These are phyloP conservation scores for Yarrowia sp. DNA, from an alignment of 805 yeast species.

Conservation along the genomic window DNA sequence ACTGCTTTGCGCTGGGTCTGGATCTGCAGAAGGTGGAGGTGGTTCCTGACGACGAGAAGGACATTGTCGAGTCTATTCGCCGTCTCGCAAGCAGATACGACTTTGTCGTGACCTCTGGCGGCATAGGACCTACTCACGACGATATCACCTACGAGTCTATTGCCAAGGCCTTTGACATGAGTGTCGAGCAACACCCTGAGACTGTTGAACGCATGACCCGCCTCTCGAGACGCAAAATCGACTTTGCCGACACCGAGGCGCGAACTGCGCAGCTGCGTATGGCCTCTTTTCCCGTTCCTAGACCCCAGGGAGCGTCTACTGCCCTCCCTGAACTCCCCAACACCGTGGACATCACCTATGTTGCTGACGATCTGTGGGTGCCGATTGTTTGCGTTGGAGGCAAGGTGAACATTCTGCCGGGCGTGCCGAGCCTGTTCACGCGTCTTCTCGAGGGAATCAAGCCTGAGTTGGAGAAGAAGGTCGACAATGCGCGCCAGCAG, in stretches of 20 bases:
- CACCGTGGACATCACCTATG: slow-evolving; percentile 40
- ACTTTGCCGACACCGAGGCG: slow-evolving; percentile 44
- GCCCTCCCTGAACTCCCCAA: slow-evolving; percentile 6
- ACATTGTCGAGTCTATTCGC: slow-evolving; percentile 55
- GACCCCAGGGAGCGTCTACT: slow-evolving; percentile 25
- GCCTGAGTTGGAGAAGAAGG: slow-evolving; percentile 41
- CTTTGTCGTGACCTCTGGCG: slow-evolving; percentile 68
- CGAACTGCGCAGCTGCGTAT: slow-evolving; percentile 64
- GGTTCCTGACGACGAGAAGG: slow-evolving; percentile 72
- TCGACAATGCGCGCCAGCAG: slow-evolving; percentile 41
- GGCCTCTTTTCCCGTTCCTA: slow-evolving; percentile 66
- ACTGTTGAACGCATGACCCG: slow-evolving; percentile 60
- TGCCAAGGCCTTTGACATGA: slow-evolving; percentile 60
- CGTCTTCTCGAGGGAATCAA: slow-evolving; percentile 49
- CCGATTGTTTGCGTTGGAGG: slow-evolving; percentile 71
- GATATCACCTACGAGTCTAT: slow-evolving; percentile 78
- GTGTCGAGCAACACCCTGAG: slow-evolving; percentile 51
- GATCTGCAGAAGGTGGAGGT: slow-evolving; percentile 65
- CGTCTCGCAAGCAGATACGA: slow-evolving; percentile 55
- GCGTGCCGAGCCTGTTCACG: slow-evolving; percentile 74
- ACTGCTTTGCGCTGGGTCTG: slow-evolving; percentile 66
- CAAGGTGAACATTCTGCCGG: slow-evolving; percentile 73
- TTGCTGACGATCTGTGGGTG: slow-evolving; percentile 67
- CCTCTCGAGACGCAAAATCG: slow-evolving; percentile 41
- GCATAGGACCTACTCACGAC: slow-evolving; percentile 87